A percentile compares a stretch with the other conserved stretches of the same genome.
These are phyloP conservation scores for Nicotiana noctiflora DNA, from an alignment of 257 asterid genomes.

Conservation along the genomic window DNA sequence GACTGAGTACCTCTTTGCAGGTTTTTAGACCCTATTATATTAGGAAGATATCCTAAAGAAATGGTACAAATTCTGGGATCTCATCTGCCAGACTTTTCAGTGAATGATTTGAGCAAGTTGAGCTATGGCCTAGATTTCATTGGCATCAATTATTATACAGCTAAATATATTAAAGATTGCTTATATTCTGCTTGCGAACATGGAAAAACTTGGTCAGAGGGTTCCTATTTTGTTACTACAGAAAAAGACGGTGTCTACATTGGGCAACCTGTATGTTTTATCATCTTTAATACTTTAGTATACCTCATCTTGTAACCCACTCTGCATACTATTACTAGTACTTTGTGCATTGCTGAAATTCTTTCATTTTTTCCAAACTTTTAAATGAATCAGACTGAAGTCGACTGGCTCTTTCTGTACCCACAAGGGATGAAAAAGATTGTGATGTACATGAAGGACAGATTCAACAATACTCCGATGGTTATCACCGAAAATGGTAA, in stretches of 20 bases:
- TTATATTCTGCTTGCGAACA: slow-evolving; percentile 33
- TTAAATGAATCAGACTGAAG: slow-evolving; percentile 30
- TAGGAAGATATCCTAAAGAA: slow-evolving; percentile 49
- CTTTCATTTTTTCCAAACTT: not conserved
- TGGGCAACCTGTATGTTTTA: slow-evolving; percentile 39
- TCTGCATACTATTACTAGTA: not conserved
- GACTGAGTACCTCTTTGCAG: slow-evolving; percentile 14
- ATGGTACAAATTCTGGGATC: slow-evolving; percentile 36
- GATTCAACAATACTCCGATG: slow-evolving; percentile 54
- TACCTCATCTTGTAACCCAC: not conserved
- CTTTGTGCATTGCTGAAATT: not conserved
- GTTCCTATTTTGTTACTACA: slow-evolving; percentile 27
- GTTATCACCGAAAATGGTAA: slow-evolving; percentile 58
- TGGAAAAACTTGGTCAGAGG: slow-evolving; percentile 39
- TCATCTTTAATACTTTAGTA: not conserved
- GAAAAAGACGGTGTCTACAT: slow-evolving; percentile 33
- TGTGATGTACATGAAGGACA: slow-evolving; percentile 44
- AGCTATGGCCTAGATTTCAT: slow-evolving; percentile 35
- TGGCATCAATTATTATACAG: slow-evolving; percentile 52
- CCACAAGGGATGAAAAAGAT: slow-evolving; percentile 59
- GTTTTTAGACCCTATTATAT: slow-evolving; percentile 49
- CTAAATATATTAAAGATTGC: slow-evolving; percentile 53
- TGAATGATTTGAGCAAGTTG: slow-evolving; percentile 18
- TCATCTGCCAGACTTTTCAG: slow-evolving; percentile 30
- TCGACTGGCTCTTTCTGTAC: slow-evolving; percentile 37